Evolutionary conservation across 73 alveolate genomes (phyloP).

Genomic region (Paramecium primaurelia): DNA sequence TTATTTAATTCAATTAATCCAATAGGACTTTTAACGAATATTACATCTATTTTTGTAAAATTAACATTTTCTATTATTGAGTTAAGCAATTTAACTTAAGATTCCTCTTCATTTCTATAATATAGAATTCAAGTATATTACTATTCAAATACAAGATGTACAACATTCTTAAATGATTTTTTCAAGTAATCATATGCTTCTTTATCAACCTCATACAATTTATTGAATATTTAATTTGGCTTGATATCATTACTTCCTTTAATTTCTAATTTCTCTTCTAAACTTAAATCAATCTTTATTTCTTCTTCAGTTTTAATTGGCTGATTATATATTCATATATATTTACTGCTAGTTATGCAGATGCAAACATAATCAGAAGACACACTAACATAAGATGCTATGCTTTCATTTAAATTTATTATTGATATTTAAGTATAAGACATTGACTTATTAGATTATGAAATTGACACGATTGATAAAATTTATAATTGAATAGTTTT

Average conservation of each 20-base stretch:
- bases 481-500: background rate
- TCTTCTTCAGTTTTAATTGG: constrained; percentile 19
- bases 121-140: background rate
- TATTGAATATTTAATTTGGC: background rate
- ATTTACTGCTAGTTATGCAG: background rate
- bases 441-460: background rate
- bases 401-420: background rate
- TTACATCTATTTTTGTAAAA: background rate
- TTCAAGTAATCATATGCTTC: background rate
- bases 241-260: background rate
- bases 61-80: background rate
- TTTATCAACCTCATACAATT: constrained; percentile 25
- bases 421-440: background rate
- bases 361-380: background rate
- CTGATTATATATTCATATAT: background rate
- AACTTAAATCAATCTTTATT: background rate
- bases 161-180: background rate
- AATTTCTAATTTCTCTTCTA: background rate
- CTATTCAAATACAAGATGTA: background rate
- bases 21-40: background rate
- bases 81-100: background rate
- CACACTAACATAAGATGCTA: background rate
- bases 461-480: constrained; percentile 10
- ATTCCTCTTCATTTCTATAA: background rate
- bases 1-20: background rate